phyloP scores from a whole-genome alignment of 495 filamentous ascomycete genomes.

The Endocarpon pusillum region DNA sequence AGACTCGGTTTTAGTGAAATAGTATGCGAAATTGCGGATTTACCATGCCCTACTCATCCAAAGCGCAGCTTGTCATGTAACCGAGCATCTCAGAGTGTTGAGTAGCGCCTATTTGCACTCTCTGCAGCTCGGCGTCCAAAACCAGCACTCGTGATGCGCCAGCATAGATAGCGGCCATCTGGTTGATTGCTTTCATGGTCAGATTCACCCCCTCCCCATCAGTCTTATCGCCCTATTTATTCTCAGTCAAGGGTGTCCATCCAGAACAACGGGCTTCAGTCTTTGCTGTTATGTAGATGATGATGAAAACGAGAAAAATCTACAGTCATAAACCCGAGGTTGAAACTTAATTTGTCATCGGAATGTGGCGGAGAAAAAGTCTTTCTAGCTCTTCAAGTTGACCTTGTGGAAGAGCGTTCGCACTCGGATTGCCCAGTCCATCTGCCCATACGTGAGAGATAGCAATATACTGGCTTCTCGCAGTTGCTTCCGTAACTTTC shows the following conservation, averaged over 20 bases:
- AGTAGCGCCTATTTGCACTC: no score
- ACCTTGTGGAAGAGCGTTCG: slow-evolving; percentile 15
- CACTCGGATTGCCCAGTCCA: slow-evolving; percentile 16
- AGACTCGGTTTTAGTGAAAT: no score
- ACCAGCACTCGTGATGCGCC: not conserved
- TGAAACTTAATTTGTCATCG: no score
- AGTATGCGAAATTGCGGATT: no score
- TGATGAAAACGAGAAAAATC: slow-evolving; percentile 4
- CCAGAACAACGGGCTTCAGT: slow-evolving; percentile 11
- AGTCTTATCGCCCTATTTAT: no score
- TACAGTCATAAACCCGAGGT: no score
- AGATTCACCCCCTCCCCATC: not conserved
- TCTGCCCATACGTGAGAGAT: slow-evolving; percentile 23
- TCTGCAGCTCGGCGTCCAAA: not conserved
- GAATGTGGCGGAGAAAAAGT: no score
- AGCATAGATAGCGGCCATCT: not conserved
- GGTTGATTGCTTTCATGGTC: not conserved
- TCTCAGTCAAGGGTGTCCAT: slow-evolving; percentile 20
- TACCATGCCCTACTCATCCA: no score
- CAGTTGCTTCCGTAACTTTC: slow-evolving; percentile 4
- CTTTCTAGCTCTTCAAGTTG: slow-evolving; percentile 12
- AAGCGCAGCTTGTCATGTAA: no score
- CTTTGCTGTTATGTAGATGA: slow-evolving; percentile 1
- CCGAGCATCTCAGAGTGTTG: no score
- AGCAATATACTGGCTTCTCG: slow-evolving; percentile 10